Evolutionary conservation across 139 green algal genomes (phyloP), one percentile per base, ranked within the genome.

Genomic region (Raphidocelis subcapitata): DNA sequence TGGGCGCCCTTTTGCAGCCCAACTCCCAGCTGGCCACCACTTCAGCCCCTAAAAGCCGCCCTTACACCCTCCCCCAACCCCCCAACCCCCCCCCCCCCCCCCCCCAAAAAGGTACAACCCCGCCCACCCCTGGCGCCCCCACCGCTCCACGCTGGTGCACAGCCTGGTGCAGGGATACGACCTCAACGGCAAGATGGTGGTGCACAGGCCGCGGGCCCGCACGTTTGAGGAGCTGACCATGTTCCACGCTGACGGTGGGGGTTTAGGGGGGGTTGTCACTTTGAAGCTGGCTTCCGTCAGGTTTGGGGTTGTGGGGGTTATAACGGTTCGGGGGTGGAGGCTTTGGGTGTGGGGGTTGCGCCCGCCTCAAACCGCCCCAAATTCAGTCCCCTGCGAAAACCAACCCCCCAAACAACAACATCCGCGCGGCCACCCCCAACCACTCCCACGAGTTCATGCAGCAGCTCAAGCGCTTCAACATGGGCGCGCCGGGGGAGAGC

Each of bases 391-490:
- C n/a, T n/a, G n/a, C n/a, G n/a, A n/a, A n/a, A n/a, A n/a, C n/a
- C n/a, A n/a, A n/a, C n/a, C n/a, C n/a, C n/a, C n/a, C n/a, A n/a
- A n/a, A n/a, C n/a, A n/a, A n/a, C n/a, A n/a, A n/a, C 76, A 87
- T 99, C 23, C 82, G 79, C n/a, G 85, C 78, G 31, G 90, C 99
- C 3, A 98, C 94, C 0, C 96, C 96, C 0, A 89, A 98, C 69
- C 98, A 95, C 69, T 89, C 97, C 65, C 91, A 97, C 31, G 96
- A 99, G 76, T 92, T 96, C 71, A 82, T 97, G 67, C 81, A 78
- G 47, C 90, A 97, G 81, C 88, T 99, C 68, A 89, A 93, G 44
- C 88, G 96, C 26, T 99, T 98, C 87, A 99, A 99, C 82, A 89
- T 99, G 52, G 96, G 95, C 5, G 82, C 93, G 15, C 87, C 91